Base-by-base conservation (phyloP, 192 early-diverging fungal genomes). In the Mycoemilia scoparia region DNA sequence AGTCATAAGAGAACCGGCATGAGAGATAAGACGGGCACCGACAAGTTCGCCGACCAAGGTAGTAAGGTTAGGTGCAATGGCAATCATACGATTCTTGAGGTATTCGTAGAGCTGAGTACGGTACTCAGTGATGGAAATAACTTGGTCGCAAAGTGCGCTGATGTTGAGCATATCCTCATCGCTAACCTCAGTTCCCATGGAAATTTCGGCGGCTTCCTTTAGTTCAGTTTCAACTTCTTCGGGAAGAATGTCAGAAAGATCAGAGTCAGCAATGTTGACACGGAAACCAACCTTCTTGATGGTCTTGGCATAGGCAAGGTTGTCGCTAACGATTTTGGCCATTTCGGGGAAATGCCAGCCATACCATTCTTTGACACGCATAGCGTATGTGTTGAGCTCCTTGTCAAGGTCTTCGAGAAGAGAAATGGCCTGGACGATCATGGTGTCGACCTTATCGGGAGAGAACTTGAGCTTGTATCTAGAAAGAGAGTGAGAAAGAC, bases 301-400 rank as follows among this genome's bases (percentile, higher is more conserved):
- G 20, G 80, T 60, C 64, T 80, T 77, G 54, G 93, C 73, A 45
- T 86, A 97, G 12, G 87, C 84, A 36, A 89, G 57, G 66, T 97
- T 97, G 56, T 97, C 89, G 42, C 83, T 76, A 45, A 97, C 66
- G 40, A 95, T 79, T 69, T 84, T 87, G 55, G 71, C 76, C 79
- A 97, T 86, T 73, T 97, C 93, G 28, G 93, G 93, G 77, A 97
- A 97, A 54, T 97, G 93, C 89, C 87, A 97, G 25, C 89, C 89
- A 54, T 97, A 89, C 93, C 93, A 97, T 64, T 97, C 93, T 80
- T 92, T 86, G 49, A 82, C 78, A 39, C 86, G 73, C 86, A 93
- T 90, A 2, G 88, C 80, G 49, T 87, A 95, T 23, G 88, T 95
- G 73, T 99, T 99, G 60, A 99, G 74, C 48, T 99, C 96, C 74